Evolutionary conservation across 73 alveolate species (phyloP), one percentile per base, ranked within the genome.

Genomic region (Diophrys sp.): DNA sequence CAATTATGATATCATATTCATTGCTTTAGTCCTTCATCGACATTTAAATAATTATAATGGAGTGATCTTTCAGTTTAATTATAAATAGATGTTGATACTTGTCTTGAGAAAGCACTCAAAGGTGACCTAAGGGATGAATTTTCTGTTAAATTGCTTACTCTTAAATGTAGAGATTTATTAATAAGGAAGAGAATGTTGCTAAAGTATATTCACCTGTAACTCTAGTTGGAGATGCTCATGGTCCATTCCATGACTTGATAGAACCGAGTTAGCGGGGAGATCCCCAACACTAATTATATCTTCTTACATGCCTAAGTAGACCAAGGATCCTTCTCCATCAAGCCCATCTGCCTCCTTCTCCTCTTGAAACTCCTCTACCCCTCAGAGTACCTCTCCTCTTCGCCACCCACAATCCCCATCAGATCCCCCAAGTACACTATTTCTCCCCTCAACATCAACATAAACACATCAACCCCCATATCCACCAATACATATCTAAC

Each of bases 141-240:
- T 24, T 90, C 92, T 1, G 80, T 94, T 24, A 89, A 94, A 56
- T 53, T 89, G 27, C 79, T 94, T 0, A 89, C 96, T 25, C 71
- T 94, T 29, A 87, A 90, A 67, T 87, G 82, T 5, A 76, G 91
- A 67, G 96, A 94, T 53, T 55, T 94, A 31, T 75, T 94, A 26
- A 83, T 85, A 1, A 75, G n/a, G 88, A 80, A 18, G 68, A 69
- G 69, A 93, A 91, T 71, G 98, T 93, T n/a, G 91, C 88, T 33
- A 91, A 92, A 56, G 98, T 93, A n/a, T 77, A 76, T 14, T 93
- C 96, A 28, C 98, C 98, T 44, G 97, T 93, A 27, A 93, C 89
- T 32, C 79, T 53, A 11, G 11, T 11, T 53, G 67, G 67, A 53
- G 98, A 93, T 77, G 91, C 91, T 28, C 98, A 93, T 70, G 98